Conservation (phyloP, 495 filamentous ascomycete genomes). For the Cudoniella acicularis region DNA sequence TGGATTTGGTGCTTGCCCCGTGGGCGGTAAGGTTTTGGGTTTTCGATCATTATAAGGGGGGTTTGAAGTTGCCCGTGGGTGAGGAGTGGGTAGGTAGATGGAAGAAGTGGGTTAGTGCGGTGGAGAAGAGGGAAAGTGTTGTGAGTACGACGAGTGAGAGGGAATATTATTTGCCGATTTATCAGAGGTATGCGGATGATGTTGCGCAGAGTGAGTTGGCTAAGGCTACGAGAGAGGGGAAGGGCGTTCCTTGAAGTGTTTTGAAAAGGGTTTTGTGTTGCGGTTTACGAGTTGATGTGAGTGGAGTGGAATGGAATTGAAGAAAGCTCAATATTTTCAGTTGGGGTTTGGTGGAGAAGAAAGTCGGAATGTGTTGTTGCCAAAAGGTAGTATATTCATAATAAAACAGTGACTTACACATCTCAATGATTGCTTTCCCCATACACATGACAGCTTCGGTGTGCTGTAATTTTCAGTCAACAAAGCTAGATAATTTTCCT, state of each 20-base stretch:
- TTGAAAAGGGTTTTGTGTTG: too few species aligned
- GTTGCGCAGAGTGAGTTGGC: constrained; percentile 66
- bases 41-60: constrained; percentile 70
- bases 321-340: too few species aligned
- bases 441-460: too few species aligned
- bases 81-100: constrained; percentile 52
- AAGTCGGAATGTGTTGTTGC: too few species aligned
- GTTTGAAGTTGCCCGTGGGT: constrained; percentile 55
- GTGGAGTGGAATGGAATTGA: too few species aligned
- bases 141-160: constrained; percentile 58
- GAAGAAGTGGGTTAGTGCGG: constrained; percentile 55
- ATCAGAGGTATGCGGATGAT: constrained; percentile 68
- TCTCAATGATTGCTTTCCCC: too few species aligned
- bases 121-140: constrained; percentile 53
- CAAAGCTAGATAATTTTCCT: too few species aligned
- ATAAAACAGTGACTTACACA: too few species aligned
- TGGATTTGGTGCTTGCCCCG: constrained; percentile 63
- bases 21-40: constrained; percentile 66
- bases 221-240: constrained; percentile 61
- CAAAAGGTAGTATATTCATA: too few species aligned
- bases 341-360: too few species aligned
- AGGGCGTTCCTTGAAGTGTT: constrained; percentile 50
- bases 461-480: too few species aligned
- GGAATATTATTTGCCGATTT: constrained; percentile 59
- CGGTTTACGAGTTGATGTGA: too few species aligned